Evolutionary conservation across 805 yeast genomes (phyloP).

Genomic region (Komagataella mondaviorum): DNA sequence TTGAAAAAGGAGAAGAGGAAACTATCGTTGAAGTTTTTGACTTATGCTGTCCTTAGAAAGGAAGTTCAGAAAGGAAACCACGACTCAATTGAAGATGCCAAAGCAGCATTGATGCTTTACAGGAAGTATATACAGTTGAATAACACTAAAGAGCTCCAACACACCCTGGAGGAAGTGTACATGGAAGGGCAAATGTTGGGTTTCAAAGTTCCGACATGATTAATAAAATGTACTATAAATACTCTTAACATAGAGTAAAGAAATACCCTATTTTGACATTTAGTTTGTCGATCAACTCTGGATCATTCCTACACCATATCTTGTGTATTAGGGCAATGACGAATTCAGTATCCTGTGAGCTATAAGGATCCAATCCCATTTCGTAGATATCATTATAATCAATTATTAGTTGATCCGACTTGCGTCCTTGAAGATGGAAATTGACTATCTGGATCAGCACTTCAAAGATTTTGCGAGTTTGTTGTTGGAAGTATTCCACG

Average conservation of each 20-base stretch:
- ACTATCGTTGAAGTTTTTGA: conserved; percentile 73
- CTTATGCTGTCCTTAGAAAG: conserved; percentile 61
- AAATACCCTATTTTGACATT: background rate
- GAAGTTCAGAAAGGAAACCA: conserved; percentile 88
- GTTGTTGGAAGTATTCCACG: conserved; percentile 38
- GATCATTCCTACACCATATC: conserved; percentile 22
- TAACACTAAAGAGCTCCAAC: conserved; percentile 44
- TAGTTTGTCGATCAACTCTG: background rate
- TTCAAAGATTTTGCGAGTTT: conserved; percentile 28
- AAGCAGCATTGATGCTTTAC: conserved; percentile 70
- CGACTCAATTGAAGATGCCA: conserved; percentile 94
- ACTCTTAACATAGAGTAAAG: background rate
- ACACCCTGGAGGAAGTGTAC: conserved; percentile 52
- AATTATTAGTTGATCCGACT: conserved; percentile 11
- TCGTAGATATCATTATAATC: conserved; percentile 33
- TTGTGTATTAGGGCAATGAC: conserved; percentile 21
- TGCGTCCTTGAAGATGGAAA: background rate
- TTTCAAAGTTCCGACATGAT: conserved; percentile 30
- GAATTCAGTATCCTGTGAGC: conserved; percentile 29
- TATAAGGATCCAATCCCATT: conserved; percentile 47
- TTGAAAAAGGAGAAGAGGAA: conserved; percentile 64
- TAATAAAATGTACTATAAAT: background rate
- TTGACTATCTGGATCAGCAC: conserved; percentile 22
- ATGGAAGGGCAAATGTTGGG: conserved; percentile 49
- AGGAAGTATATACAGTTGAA: conserved; percentile 54